Evolutionary conservation across 2,329 filamentous ascomycete genomes (phyloP).

Genomic region (Rasamsonia emersonii): DNA sequence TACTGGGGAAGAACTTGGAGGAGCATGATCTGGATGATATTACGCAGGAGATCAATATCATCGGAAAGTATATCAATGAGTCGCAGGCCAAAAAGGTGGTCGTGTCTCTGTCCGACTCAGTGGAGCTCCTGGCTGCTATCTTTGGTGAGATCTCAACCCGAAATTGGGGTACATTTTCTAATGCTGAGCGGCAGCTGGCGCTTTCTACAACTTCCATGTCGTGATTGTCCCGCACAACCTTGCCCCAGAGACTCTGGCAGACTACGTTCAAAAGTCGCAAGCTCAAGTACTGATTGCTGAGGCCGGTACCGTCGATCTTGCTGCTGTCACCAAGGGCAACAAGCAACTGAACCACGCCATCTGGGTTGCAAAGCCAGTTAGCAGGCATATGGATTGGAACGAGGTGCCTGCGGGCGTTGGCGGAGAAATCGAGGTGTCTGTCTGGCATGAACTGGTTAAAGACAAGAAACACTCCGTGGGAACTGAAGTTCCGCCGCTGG

Average conservation of each 20-base stretch:
- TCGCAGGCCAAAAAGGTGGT: constrained; percentile 66
- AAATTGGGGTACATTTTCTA: too few species aligned
- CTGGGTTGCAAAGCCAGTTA: constrained; percentile 89
- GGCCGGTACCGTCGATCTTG: constrained; percentile 78
- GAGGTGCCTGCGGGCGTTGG: constrained; percentile 71
- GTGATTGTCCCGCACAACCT: constrained; percentile 79
- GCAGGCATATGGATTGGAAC: constrained; percentile 90
- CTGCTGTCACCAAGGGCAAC: constrained; percentile 60
- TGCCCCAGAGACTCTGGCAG: constrained; percentile 57
- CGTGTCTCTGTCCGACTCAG: constrained; percentile 84
- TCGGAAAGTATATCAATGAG: constrained; percentile 69
- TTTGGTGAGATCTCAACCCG: too few species aligned
- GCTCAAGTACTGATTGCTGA: constrained; percentile 77
- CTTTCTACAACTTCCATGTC: constrained; percentile 81
- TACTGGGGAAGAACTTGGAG: constrained; percentile 64
- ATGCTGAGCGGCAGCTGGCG: constrained; percentile 51
- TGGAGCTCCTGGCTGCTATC: constrained; percentile 72
- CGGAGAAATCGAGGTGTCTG: constrained; percentile 68
- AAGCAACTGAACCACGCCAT: constrained; percentile 67
- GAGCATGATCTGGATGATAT: constrained; percentile 67
- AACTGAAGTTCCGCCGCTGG: constrained; percentile 55
- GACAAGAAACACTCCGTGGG: constrained; percentile 54
- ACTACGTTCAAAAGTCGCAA: constrained; percentile 62
- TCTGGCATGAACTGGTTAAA: constrained; percentile 83
- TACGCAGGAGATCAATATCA: constrained; percentile 76